Evolutionary conservation across 1,284 basidiomycete genomes (phyloP).

Genomic region (Moesziomyces parantarcticus): DNA sequence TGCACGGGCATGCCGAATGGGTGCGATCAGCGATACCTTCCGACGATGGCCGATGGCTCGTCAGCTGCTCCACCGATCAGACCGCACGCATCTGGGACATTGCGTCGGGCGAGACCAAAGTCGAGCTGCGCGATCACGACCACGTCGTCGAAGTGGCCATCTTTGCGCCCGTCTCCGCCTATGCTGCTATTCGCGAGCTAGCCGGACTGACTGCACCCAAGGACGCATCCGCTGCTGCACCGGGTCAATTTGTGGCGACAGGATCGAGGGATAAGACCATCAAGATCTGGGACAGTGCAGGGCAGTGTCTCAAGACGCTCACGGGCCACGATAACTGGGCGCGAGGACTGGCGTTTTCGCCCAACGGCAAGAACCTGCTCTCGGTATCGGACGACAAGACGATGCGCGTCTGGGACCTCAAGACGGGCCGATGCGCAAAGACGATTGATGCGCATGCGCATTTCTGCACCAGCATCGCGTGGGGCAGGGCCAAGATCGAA

Average conservation of each 20-base stretch:
- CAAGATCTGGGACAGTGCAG: constrained; percentile 84
- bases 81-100: constrained; percentile 85
- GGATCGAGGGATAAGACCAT: constrained; percentile 89
- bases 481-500: constrained; percentile 61
- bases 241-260: constrained; percentile 77
- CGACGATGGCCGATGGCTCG: constrained; percentile 79
- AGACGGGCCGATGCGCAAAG: constrained; percentile 81
- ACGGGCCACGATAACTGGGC: constrained; percentile 66
- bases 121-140: constrained; percentile 86
- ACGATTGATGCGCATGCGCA: constrained; percentile 86
- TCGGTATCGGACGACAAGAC: constrained; percentile 92
- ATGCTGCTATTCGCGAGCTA: constrained; percentile 81
- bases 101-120: constrained; percentile 79
- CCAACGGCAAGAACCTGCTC: constrained; percentile 80
- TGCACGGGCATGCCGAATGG: constrained; percentile 76
- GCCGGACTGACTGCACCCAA: constrained; percentile 73
- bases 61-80: constrained; percentile 87
- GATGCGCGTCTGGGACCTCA: constrained; percentile 86
- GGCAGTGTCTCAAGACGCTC: constrained; percentile 78
- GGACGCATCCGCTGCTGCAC: constrained; percentile 67
- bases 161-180: constrained; percentile 81
- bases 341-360: constrained; percentile 57
- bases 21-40: constrained; percentile 78
- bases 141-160: constrained; percentile 84
- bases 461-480: constrained; percentile 73